Evolutionary conservation across 352 stramenopile genomes (phyloP), one percentile per base, ranked within the genome.

Genomic region (Peronospora farinosa): DNA sequence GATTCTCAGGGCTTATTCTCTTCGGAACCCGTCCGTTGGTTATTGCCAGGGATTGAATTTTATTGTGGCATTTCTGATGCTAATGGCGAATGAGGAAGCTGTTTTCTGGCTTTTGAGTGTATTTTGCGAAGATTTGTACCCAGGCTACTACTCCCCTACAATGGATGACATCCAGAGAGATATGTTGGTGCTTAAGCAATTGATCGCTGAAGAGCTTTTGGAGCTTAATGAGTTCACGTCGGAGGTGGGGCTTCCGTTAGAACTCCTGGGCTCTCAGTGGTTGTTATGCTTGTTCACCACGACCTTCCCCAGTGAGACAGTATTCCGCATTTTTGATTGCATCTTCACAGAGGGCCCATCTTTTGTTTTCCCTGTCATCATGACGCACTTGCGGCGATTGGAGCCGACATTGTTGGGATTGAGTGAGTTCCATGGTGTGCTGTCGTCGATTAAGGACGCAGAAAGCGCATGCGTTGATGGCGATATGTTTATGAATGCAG

Each of bases 1-100:
- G 0, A 69, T 96, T 32, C 64, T 96, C 8, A 69, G 74, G 45
- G 77, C 80, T 0, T 95, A 93, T 40, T 92, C 80, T 17, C 63
- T 93, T 8, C 74, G 71, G 10, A 93, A 95, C 46, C 67, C 84
- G 12, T 55, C 59, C 0, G 55, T 96, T 13, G 86, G 86, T 1
- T 96, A 96, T 52, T 95, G 84, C 28, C 86, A 96, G 64, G 81
- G 81, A 33, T 47, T 95, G 25, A 95, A 95, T 47, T 95, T 92
- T 62, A 85, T 95, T 36, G 85, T 89, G n/a, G 85, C 74, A 7
- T 89, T 95, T 55, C 51, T 95, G 27, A 70, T 83, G 48, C 59
- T 95, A 5, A 60, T 79, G 8, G 67, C 87, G 12, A 82, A 89
- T 38, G 88, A 96, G 70, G 86, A 96, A 51, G 48, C 57, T n/a